A percentile compares a stretch with the other conserved stretches of the same genome.
phyloP scores from a whole-genome alignment of 352 stramenopile species.

The Stramenopiles sp. region DNA sequence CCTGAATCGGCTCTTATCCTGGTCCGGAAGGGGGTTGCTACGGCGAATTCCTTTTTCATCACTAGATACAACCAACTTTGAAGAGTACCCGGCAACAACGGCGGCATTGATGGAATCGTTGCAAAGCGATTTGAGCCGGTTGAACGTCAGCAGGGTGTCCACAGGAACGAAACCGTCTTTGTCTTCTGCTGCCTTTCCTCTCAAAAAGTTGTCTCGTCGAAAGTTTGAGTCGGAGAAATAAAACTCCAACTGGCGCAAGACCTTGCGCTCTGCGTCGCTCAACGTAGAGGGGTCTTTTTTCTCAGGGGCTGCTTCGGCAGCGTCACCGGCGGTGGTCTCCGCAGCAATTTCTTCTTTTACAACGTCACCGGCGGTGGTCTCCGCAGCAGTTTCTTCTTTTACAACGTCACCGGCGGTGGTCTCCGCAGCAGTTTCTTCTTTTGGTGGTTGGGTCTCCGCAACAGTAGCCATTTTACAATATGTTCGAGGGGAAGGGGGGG shows the following conservation, averaged over 20 bases:
- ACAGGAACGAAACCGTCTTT: slow-evolving; percentile 56
- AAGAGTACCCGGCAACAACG: slow-evolving; percentile 14
- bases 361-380: neutral
- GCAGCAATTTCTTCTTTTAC: neutral
- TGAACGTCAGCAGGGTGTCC: slow-evolving; percentile 63
- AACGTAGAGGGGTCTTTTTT: no score
- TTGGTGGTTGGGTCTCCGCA: no score
- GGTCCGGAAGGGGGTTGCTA: slow-evolving; percentile 7
- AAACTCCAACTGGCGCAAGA: slow-evolving; percentile 52
- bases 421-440: neutral
- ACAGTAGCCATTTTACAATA: no score
- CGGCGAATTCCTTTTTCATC: slow-evolving; percentile 12
- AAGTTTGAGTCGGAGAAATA: slow-evolving; percentile 79
- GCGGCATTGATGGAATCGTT: slow-evolving; percentile 42
- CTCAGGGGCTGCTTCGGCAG: no score
- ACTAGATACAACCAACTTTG: slow-evolving; percentile 11
- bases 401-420: neutral
- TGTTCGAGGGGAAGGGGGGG: no score
- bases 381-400: neutral
- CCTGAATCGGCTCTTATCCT: neutral
- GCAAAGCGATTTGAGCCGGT: slow-evolving; percentile 60
- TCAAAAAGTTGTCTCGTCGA: slow-evolving; percentile 61
- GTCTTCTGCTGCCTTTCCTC: slow-evolving; percentile 52
- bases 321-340: neutral
- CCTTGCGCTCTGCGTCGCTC: neutral